phyloP scores from a whole-genome alignment of 306 rosid genomes.

The Mimosa bimucronata region DNA sequence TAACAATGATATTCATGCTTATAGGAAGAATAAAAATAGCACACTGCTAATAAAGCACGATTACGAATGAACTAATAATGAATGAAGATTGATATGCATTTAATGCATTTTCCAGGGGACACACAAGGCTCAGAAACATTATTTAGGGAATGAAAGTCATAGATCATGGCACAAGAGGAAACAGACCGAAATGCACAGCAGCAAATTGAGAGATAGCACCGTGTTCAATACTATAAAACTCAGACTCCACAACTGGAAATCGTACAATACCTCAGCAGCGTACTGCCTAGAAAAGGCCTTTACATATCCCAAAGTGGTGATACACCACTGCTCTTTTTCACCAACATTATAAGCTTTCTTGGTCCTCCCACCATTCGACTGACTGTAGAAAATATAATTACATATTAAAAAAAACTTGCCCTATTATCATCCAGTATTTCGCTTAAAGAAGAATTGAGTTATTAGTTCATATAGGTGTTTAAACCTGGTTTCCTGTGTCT shows the following conservation, averaged over 20 bases:
- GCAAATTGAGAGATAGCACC: not conserved
- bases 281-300: constrained; percentile 97
- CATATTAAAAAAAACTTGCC: not conserved
- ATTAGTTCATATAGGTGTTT: not conserved
- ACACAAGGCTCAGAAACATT: not conserved
- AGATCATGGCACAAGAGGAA: not conserved
- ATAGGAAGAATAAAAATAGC: not conserved
- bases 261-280: constrained; percentile 80
- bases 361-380: constrained; percentile 66
- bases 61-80: not conserved
- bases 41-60: not conserved
- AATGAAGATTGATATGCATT: not conserved
- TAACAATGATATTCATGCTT: not conserved
- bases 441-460: not conserved
- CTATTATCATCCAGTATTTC: constrained; percentile 4
- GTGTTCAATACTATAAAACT: not conserved
- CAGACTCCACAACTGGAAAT: constrained; percentile 28
- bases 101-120: not conserved
- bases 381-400: constrained; percentile 55
- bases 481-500: constrained; percentile 71
- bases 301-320: constrained; percentile 89
- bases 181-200: not conserved
- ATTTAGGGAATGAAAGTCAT: not conserved
- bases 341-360: constrained; percentile 63
- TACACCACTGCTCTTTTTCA: constrained; percentile 97